Evolutionary conservation across 345 rosid species (phyloP), one percentile per base, ranked within the genome.

Genomic region (Gossypium herbaceum): DNA sequence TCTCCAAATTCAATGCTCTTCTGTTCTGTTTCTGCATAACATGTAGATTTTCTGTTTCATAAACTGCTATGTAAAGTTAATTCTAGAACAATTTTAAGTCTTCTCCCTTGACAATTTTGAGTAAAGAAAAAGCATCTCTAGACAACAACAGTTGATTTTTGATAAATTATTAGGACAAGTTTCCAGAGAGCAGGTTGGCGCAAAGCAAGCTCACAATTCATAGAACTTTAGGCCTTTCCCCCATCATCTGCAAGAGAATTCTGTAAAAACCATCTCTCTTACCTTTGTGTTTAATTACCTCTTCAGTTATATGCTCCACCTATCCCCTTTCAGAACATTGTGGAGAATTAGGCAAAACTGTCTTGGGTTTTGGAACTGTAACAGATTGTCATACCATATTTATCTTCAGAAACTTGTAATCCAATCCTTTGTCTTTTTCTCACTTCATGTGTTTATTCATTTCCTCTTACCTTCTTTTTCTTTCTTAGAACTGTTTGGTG

Each of bases 351-450:
- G 45, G 59, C 10, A 20, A 66, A 44, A 44, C 22, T 12, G 22
- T 48, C 12, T 48, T 54, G 34, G 20, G 3, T 47, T 65, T 24
- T 68, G 56, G 39, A 41, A 47, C 5, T 19, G 29, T 48, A 47
- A 13, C 19, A 68, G 56, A 65, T 8, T 47, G 19, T 47, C 55
- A 45, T 10, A 16, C 34, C 6, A 0, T 11, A 67, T 45, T 67
- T 68, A 24, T 68, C 57, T 68, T 68, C 39, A n/a, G 72, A 68
- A 68, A 68, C 41, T 25, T 48, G 57, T 58, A 50, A 50, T 50
- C 22, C 20, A 24, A 16, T 47, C 55, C 19, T 19, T 45, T 48
- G 22, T 68, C 72, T 17, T 8, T 24, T 50, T 25, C 57, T 25
- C 13, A 1, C 24, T 60, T 17, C 71, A 67, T 7, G 39, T 22